Percentiles rank a stretch among this genome's conserved stretches.
Evolutionary conservation across 31 red algal species (phyloP).

Genomic region (Porphyra umbilicalis): DNA sequence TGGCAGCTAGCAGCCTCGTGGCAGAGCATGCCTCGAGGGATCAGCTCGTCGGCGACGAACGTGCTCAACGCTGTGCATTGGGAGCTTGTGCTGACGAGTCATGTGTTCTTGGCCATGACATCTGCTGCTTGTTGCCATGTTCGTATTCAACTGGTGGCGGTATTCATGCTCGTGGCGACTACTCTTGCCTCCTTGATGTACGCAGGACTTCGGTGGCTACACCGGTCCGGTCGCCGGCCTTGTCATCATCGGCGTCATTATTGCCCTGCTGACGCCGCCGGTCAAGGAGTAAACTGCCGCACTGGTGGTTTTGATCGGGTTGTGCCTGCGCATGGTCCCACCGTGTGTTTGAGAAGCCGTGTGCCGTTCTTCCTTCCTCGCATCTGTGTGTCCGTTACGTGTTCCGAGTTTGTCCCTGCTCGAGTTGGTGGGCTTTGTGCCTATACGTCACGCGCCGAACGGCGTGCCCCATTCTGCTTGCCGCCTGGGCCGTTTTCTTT

Average conservation of each 20-base stretch:
- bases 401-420: neutral
- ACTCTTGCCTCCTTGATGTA: neutral
- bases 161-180: neutral
- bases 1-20: too few relatives aligned
- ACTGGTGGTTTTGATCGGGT: too few relatives aligned
- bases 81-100: too few relatives aligned
- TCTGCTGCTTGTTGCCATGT: too few relatives aligned
- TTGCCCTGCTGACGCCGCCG: slow-evolving; percentile 75
- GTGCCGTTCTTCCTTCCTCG: neutral
- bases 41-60: too few relatives aligned
- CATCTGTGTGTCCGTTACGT: neutral
- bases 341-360: too few relatives aligned
- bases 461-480: neutral
- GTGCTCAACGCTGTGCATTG: too few relatives aligned
- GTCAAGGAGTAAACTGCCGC: slow-evolving; percentile 50
- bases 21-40: too few relatives aligned
- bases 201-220: slow-evolving; percentile 66
- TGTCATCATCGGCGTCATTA: slow-evolving; percentile 62
- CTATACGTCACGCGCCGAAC: neutral
- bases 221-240: slow-evolving; percentile 59
- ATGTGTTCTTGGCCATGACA: too few relatives aligned
- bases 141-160: too few relatives aligned
- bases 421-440: neutral
- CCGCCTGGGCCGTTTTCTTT: neutral
- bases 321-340: too few relatives aligned